Percentiles rank a stretch among this genome's conserved stretches.
phyloP scores from a whole-genome alignment of 2,329 filamentous ascomycete species.

The Fusarium sp. region DNA sequence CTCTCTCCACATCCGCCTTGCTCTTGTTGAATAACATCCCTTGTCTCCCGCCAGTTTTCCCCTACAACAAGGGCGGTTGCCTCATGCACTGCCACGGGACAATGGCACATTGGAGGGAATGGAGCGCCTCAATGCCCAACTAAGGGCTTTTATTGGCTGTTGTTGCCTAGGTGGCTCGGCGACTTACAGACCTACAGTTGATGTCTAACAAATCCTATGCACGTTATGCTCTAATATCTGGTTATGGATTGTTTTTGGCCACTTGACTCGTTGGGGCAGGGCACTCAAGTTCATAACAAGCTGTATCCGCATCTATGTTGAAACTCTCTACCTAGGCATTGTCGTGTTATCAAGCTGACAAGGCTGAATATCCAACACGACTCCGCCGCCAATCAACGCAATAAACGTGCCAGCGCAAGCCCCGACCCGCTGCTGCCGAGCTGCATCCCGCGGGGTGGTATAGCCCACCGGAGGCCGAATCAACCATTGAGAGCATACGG shows the following conservation, averaged over 20 bases:
- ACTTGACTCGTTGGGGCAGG: not conserved
- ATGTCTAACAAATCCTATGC: constrained; percentile 14
- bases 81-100: constrained; percentile 49
- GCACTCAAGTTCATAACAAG: not conserved
- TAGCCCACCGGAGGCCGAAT: constrained; percentile 23
- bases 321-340: constrained; percentile 4
- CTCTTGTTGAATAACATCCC: constrained; percentile 7
- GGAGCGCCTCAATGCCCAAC: not conserved
- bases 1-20: constrained; percentile 9
- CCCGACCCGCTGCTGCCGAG: constrained; percentile 26
- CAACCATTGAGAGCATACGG: constrained; percentile 11
- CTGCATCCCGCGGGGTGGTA: constrained; percentile 33
- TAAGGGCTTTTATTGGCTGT: constrained; percentile 21
- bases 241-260: not conserved
- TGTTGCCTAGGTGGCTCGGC: constrained; percentile 29
- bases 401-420: constrained; percentile 19
- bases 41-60: constrained; percentile 17
- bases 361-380: constrained; percentile 40
- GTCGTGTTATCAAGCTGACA: constrained; percentile 29
- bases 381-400: constrained; percentile 33
- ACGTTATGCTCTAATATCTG: constrained; percentile 3
- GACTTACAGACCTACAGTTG: constrained; percentile 22
- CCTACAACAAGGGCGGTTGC: constrained; percentile 38
- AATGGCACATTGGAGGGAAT: constrained; percentile 39
- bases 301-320: not conserved